Percentiles rank a stretch among this genome's conserved stretches.
These are phyloP conservation scores for Mycena pura DNA, from an alignment of 768 basidiomycete genomes.

Conservation along the genomic window DNA sequence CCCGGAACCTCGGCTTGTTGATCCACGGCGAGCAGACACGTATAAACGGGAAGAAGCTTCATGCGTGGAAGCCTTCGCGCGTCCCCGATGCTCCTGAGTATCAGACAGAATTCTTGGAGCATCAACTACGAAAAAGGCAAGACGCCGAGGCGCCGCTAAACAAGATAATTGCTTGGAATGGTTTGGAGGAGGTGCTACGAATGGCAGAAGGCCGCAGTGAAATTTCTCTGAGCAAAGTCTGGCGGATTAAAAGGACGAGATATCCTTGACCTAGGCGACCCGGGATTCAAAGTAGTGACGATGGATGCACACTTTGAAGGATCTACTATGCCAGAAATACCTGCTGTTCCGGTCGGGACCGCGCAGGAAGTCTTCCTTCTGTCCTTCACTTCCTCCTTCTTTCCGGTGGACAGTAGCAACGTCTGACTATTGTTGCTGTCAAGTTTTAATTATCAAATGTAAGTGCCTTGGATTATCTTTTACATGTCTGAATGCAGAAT, in stretches of 20 bases:
- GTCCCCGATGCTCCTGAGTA: slow-evolving; percentile 28
- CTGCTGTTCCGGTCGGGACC: too few relatives aligned
- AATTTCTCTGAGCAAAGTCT: slow-evolving; percentile 57
- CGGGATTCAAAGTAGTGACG: too few relatives aligned
- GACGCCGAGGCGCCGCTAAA: slow-evolving; percentile 17
- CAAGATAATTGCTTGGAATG: slow-evolving; percentile 51
- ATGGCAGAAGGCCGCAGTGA: slow-evolving; percentile 65
- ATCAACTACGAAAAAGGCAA: slow-evolving; percentile 27
- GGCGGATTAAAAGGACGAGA: background rate
- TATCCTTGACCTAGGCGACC: background rate
- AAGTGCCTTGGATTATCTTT: too few relatives aligned
- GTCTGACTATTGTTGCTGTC: too few relatives aligned
- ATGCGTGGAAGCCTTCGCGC: slow-evolving; percentile 47
- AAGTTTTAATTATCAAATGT: too few relatives aligned
- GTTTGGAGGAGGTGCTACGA: slow-evolving; percentile 58
- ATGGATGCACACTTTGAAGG: too few relatives aligned
- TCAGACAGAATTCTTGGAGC: slow-evolving; percentile 11
- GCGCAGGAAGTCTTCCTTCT: too few relatives aligned
- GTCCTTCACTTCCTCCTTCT: too few relatives aligned
- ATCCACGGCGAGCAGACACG: slow-evolving; percentile 42
- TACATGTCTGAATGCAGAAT: too few relatives aligned
- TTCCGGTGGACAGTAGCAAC: too few relatives aligned
- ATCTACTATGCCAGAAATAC: too few relatives aligned
- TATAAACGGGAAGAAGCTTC: slow-evolving; percentile 32
- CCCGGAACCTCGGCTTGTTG: slow-evolving; percentile 59